phyloP scores from a whole-genome alignment of 2,329 filamentous ascomycete genomes.

The Sordariomycetes sp. region DNA sequence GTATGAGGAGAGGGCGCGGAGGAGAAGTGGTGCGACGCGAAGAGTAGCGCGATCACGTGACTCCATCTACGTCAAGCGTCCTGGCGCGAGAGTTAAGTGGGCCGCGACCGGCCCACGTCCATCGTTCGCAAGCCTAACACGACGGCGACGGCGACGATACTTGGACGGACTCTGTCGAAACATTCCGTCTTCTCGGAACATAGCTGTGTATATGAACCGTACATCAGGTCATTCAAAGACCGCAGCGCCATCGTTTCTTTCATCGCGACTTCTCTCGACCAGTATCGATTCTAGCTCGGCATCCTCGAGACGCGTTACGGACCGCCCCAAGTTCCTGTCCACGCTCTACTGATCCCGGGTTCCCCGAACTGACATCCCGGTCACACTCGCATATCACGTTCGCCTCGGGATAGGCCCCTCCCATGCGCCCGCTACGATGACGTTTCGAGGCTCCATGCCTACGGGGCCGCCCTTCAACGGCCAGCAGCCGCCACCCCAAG shows the following conservation, averaged over 20 bases:
- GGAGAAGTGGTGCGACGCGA: too few species aligned
- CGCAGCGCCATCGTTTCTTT: background rate
- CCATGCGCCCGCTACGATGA: constrained; percentile 17
- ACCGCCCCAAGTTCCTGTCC: background rate
- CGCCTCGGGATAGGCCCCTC: background rate
- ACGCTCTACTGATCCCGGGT: background rate
- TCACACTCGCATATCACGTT: background rate
- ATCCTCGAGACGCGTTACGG: background rate
- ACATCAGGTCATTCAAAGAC: background rate
- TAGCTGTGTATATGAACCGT: background rate
- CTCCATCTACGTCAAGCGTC: background rate
- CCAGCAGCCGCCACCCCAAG: constrained; percentile 13
- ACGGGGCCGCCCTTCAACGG: constrained; percentile 15
- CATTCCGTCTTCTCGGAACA: background rate
- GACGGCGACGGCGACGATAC: background rate
- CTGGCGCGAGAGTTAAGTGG: background rate
- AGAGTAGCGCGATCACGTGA: too few species aligned
- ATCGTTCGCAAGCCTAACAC: background rate
- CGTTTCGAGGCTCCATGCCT: constrained; percentile 18
- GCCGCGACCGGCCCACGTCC: background rate
- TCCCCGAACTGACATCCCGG: background rate
- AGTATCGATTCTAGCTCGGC: background rate
- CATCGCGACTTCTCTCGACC: background rate
- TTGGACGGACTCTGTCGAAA: background rate
- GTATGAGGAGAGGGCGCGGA: too few species aligned